Percentiles rank a stretch among this genome's conserved stretches.
These are phyloP conservation scores for Aurinia saxatilis DNA, from an alignment of 345 rosid species.

Conservation along the genomic window DNA sequence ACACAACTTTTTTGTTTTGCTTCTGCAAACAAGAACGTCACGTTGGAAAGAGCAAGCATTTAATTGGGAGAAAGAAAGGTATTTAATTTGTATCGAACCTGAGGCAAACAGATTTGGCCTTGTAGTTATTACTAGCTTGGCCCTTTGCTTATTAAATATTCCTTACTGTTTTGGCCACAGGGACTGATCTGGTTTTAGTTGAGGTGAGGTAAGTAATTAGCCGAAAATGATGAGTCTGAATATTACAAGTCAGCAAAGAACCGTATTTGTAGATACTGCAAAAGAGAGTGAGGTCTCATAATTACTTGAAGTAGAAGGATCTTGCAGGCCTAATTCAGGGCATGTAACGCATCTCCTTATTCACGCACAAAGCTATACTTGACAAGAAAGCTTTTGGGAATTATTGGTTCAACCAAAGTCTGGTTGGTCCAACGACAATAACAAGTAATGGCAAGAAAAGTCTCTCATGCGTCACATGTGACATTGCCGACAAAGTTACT, in stretches of 20 bases:
- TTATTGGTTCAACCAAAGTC: slow-evolving; percentile 23
- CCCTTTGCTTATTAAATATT: slow-evolving; percentile 14
- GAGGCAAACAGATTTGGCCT: neutral
- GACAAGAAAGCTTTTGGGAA: slow-evolving; percentile 12
- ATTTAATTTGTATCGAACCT: slow-evolving; percentile 7
- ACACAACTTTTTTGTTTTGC: neutral
- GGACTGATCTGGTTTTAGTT: slow-evolving; percentile 12
- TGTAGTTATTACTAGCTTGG: slow-evolving; percentile 13
- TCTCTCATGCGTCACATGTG: slow-evolving; percentile 24
- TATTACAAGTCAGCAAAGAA: neutral
- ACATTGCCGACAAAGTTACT: slow-evolving; percentile 12
- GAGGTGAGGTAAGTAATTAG: slow-evolving; percentile 22
- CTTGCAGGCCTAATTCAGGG: slow-evolving; percentile 5
- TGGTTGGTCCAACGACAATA: slow-evolving; percentile 24
- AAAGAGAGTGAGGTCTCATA: neutral
- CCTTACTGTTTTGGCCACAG: slow-evolving; percentile 4
- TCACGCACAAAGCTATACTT: slow-evolving; percentile 1
- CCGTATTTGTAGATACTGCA: neutral
- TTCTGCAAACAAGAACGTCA: slow-evolving; percentile 5
- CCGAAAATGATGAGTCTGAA: neutral
- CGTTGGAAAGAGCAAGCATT: neutral
- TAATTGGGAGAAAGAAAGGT: slow-evolving; percentile 14
- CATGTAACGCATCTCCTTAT: slow-evolving; percentile 14
- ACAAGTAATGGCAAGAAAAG: slow-evolving; percentile 23
- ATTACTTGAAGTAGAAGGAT: slow-evolving; percentile 16